Percentiles rank a stretch among this genome's conserved stretches.
These are phyloP conservation scores for Nemania bipapillata DNA, from an alignment of 2,329 filamentous ascomycete genomes.

Conservation along the genomic window DNA sequence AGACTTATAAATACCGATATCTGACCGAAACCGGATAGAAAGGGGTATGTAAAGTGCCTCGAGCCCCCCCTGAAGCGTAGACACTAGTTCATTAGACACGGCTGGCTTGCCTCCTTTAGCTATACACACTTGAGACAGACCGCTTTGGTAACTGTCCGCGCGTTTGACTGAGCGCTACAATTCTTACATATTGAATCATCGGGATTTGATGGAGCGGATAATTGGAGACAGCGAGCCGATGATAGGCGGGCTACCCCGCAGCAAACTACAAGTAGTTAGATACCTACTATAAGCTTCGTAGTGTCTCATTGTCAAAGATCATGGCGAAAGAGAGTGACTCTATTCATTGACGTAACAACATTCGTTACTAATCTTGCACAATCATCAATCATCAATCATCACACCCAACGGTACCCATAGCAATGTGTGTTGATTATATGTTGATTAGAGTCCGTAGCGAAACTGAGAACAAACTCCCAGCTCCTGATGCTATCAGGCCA, in stretches of 20 bases:
- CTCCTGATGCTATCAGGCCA: slow-evolving; percentile 45
- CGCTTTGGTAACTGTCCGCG: neutral
- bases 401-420: slow-evolving; percentile 20
- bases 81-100: neutral
- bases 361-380: neutral
- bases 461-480: slow-evolving; percentile 46
- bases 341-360: neutral
- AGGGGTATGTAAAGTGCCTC: neutral
- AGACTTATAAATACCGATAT: neutral
- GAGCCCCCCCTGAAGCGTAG: neutral
- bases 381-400: neutral
- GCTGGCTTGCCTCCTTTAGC: neutral
- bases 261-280: neutral
- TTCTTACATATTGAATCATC: neutral
- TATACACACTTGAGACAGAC: neutral
- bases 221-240: neutral
- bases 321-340: neutral
- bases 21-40: neutral
- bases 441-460: slow-evolving; percentile 47
- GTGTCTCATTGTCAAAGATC: neutral
- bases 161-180: neutral
- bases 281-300: neutral
- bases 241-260: slow-evolving; percentile 29
- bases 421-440: slow-evolving; percentile 48
- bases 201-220: neutral